Evolutionary conservation across 208 protist species (phyloP).

Genomic region (Tritrichomonas foetus): DNA sequence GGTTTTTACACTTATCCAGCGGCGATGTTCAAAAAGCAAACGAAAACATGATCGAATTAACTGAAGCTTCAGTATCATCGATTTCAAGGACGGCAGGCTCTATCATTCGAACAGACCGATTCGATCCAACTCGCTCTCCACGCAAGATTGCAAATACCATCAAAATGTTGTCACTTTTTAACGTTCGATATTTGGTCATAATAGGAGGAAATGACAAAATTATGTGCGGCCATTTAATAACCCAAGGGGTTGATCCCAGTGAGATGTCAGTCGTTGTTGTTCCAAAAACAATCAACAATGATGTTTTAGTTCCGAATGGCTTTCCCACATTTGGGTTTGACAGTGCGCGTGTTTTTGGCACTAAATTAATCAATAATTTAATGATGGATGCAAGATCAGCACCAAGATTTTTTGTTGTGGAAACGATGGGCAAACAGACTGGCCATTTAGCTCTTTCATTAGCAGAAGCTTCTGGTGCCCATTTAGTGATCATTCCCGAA

Average conservation of each 20-base stretch:
- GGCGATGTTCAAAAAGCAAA: slow-evolving; percentile 6
- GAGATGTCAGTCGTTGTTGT: slow-evolving; percentile 42
- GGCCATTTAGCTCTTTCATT: slow-evolving; percentile 47
- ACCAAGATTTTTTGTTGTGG: slow-evolving; percentile 44
- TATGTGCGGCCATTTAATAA: slow-evolving; percentile 25
- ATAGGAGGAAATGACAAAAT: slow-evolving; percentile 50
- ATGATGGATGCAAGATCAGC: slow-evolving; percentile 43
- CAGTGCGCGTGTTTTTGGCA: slow-evolving; percentile 42
- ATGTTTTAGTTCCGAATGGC: slow-evolving; percentile 45
- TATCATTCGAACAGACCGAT: slow-evolving; percentile 32
- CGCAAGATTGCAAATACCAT: slow-evolving; percentile 37
- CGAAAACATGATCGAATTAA: background rate
- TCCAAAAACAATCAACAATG: slow-evolving; percentile 52
- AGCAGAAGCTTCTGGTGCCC: slow-evolving; percentile 43
- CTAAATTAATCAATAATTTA: slow-evolving; percentile 41
- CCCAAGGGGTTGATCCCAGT: slow-evolving; percentile 28
- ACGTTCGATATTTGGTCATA: slow-evolving; percentile 44
- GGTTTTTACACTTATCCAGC: background rate
- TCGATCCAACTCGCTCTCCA: slow-evolving; percentile 35
- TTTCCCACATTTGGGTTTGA: slow-evolving; percentile 47
- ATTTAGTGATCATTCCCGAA: slow-evolving; percentile 48
- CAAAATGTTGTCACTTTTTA: background rate
- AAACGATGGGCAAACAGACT: slow-evolving; percentile 44
- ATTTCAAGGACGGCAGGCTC: slow-evolving; percentile 39
- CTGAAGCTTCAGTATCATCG: background rate